Conservation (phyloP, 2,329 filamentous ascomycete species). For the Arachnomyces sp. region DNA sequence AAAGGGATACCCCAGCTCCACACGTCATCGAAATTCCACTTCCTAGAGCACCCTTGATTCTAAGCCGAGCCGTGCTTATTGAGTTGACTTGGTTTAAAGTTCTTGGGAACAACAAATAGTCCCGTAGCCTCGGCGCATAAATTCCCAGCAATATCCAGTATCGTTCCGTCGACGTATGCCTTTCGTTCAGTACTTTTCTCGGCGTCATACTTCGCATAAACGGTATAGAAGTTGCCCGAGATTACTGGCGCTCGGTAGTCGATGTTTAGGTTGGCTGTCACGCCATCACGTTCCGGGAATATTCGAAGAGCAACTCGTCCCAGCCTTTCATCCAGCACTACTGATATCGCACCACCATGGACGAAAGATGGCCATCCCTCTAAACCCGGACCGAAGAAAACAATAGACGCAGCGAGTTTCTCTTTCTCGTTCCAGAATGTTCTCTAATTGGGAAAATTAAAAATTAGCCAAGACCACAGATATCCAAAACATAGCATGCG, state of each 20-base stretch:
- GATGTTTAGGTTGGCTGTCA: constrained; percentile 52
- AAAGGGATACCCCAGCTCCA: too few relatives aligned
- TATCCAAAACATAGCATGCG: background rate
- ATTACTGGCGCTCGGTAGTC: constrained; percentile 55
- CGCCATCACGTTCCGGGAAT: constrained; percentile 43
- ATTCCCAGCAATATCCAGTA: constrained; percentile 39
- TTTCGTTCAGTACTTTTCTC: constrained; percentile 32
- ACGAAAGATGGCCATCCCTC: constrained; percentile 63
- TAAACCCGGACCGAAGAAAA: constrained; percentile 58
- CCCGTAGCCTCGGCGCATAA: constrained; percentile 52
- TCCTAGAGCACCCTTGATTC: background rate
- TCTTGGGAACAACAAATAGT: constrained; percentile 52
- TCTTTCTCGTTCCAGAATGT: constrained; percentile 55
- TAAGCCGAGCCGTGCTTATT: constrained; percentile 19
- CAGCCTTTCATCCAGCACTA: constrained; percentile 60
- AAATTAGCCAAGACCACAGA: constrained; percentile 11
- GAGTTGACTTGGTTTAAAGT: constrained; percentile 33
- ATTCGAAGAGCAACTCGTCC: constrained; percentile 51
- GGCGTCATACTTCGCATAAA: constrained; percentile 40
- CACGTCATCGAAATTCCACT: too few relatives aligned
- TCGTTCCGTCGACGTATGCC: constrained; percentile 26
- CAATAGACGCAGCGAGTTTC: constrained; percentile 52
- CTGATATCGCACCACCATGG: constrained; percentile 63
- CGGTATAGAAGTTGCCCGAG: constrained; percentile 55
- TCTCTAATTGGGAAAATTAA: constrained; percentile 39